Conservation (phyloP, 495 filamentous ascomycete genomes). For the Aspergillus mulundensis region DNA sequence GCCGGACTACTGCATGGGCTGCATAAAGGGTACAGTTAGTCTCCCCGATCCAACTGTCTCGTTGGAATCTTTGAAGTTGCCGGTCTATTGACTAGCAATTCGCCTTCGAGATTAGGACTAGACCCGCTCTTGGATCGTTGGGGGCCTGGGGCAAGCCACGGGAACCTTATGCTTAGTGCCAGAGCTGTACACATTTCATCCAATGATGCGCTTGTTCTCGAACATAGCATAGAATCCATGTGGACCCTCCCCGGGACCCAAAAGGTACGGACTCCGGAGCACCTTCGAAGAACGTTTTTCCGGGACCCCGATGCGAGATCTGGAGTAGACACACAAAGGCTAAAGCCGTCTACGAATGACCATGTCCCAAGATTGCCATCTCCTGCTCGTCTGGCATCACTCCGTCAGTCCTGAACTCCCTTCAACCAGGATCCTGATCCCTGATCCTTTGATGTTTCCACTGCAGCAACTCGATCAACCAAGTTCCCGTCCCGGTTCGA, state of each 20-base stretch:
- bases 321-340: conserved; percentile 1
- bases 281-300: conserved; percentile 7
- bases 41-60: conserved; percentile 11
- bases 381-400: conserved; percentile 10
- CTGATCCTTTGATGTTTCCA: conserved; percentile 13
- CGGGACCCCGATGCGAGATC: conserved; percentile 10
- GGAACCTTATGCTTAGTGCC: conserved; percentile 18
- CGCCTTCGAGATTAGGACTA: conserved; percentile 7
- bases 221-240: conserved; percentile 6
- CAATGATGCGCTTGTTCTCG: conserved; percentile 2
- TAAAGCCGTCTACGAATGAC: conserved; percentile 6
- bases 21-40: conserved; percentile 12
- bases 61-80: conserved; percentile 1
- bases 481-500: not conserved
- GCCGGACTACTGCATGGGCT: conserved; percentile 1
- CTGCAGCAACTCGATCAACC: conserved; percentile 8
- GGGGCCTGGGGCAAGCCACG: conserved; percentile 14
- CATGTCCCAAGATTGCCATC: conserved; percentile 5
- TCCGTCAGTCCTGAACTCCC: conserved; percentile 14
- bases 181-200: conserved; percentile 9
- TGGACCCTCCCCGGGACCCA: conserved; percentile 11
- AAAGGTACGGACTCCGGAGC: conserved; percentile 8
- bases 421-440: conserved; percentile 14
- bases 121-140: conserved; percentile 15
- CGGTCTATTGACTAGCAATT: conserved; percentile 1